Evolutionary conservation across 495 filamentous ascomycete genomes (phyloP).

Genomic region (Penicillium goetzii): DNA sequence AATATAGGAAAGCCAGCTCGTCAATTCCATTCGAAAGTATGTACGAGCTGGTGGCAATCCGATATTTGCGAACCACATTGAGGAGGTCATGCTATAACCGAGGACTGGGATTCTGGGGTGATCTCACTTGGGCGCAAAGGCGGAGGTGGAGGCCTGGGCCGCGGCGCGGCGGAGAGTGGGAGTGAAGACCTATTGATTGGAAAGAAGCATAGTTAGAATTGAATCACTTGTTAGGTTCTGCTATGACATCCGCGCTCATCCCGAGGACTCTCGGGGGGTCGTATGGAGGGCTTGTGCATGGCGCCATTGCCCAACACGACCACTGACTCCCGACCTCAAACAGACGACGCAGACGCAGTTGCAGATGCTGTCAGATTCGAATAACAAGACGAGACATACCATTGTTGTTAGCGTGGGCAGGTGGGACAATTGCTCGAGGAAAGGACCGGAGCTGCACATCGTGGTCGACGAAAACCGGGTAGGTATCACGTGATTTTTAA

Average conservation of each 20-base stretch:
- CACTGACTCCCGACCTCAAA: neutral
- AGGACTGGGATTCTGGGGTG: slow-evolving; percentile 16
- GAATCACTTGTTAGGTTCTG: slow-evolving; percentile 3
- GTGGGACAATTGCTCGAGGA: slow-evolving; percentile 37
- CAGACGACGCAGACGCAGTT: neutral
- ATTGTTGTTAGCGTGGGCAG: slow-evolving; percentile 35
- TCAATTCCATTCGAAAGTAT: neutral
- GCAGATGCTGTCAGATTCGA: slow-evolving; percentile 4
- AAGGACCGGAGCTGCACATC: slow-evolving; percentile 31
- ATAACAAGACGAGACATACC: slow-evolving; percentile 30
- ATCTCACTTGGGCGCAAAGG: slow-evolving; percentile 51
- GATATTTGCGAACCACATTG: slow-evolving; percentile 1
- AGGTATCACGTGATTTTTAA: slow-evolving; percentile 26
- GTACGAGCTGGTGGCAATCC: neutral
- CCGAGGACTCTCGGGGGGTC: slow-evolving; percentile 15
- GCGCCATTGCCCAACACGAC: slow-evolving; percentile 14
- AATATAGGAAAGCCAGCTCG: neutral
- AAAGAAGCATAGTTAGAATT: slow-evolving; percentile 30
- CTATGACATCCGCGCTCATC: slow-evolving; percentile 17
- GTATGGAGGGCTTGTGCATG: slow-evolving; percentile 9
- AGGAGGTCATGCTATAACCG: neutral
- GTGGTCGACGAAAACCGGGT: slow-evolving; percentile 48
- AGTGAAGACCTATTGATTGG: slow-evolving; percentile 39
- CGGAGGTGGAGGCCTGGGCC: slow-evolving; percentile 44
- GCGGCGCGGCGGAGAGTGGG: slow-evolving; percentile 50